Conservation (phyloP, 305 asterid species). For the Withania somnifera region DNA sequence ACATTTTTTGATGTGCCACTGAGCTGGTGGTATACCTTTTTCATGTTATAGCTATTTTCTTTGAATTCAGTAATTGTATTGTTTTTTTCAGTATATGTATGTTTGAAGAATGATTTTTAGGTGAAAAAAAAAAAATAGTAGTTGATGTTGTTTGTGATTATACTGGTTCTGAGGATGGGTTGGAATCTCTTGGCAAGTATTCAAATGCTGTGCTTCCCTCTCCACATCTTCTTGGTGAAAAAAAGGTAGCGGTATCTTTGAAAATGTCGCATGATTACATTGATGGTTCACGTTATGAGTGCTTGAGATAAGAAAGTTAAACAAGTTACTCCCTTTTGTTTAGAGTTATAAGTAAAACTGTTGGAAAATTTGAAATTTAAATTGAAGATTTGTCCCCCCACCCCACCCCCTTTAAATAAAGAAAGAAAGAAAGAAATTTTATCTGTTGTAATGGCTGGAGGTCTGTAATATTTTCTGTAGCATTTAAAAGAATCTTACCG, state of each 20-base stretch:
- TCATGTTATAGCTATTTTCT: neutral
- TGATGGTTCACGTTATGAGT: neutral
- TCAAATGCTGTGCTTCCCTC: conserved; percentile 43
- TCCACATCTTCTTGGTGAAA: conserved; percentile 49
- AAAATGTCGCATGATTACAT: conserved; percentile 1
- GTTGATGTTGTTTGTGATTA: conserved; percentile 77
- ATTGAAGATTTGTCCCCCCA: neutral
- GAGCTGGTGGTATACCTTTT: neutral
- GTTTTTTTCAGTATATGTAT: neutral
- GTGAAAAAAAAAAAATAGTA: conserved; percentile 71
- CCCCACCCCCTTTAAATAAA: no score
- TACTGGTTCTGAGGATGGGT: conserved; percentile 89
- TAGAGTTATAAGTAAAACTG: neutral
- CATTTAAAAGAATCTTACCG: neutral
- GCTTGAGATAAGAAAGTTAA: neutral
- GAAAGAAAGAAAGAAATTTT: neutral
- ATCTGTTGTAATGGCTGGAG: neutral
- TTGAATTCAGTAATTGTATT: neutral
- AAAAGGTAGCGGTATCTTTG: conserved; percentile 36
- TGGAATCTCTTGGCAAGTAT: conserved; percentile 57
- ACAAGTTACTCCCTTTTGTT: neutral
- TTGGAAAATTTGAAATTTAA: neutral
- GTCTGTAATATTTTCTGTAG: neutral
- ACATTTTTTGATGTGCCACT: neutral
- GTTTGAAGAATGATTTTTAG: conserved; percentile 17